A percentile compares a stretch with the other conserved stretches of the same genome.
phyloP scores from a whole-genome alignment of 2,329 filamentous ascomycete genomes.

The Cordyceps cicadae region DNA sequence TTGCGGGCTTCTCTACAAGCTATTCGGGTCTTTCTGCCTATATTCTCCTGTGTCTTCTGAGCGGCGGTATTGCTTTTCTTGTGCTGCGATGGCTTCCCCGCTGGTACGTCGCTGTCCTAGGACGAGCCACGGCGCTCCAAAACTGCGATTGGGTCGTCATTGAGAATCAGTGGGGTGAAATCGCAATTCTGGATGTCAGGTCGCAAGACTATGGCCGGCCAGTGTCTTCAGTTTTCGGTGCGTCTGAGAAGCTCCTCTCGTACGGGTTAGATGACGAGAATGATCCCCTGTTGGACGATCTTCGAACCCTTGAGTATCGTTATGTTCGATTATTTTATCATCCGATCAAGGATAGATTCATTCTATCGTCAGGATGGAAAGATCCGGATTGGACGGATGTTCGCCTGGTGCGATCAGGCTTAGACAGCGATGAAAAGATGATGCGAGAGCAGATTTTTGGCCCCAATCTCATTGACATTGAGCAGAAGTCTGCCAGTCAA shows the following conservation, averaged over 20 bases:
- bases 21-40: conserved; percentile 61
- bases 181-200: conserved; percentile 65
- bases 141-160: conserved; percentile 87
- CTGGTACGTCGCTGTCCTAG: conserved; percentile 73
- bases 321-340: conserved; percentile 93
- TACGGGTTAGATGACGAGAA: conserved; percentile 51
- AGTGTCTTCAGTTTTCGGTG: conserved; percentile 58
- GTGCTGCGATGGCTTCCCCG: conserved; percentile 83
- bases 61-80: conserved; percentile 72
- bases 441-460: conserved; percentile 82
- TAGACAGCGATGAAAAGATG: conserved; percentile 83
- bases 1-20: conserved; percentile 84
- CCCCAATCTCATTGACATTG: conserved; percentile 82
- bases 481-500: conserved; percentile 76
- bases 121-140: conserved; percentile 57
- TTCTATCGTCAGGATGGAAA: conserved; percentile 84
- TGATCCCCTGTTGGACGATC: conserved; percentile 65
- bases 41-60: conserved; percentile 58
- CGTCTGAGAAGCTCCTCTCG: conserved; percentile 50
- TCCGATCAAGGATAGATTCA: conserved; percentile 79
- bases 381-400: conserved; percentile 83
- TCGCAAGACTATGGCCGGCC: conserved; percentile 44
- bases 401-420: conserved; percentile 63
- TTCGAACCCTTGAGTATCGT: conserved; percentile 80
- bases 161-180: conserved; percentile 96